phyloP scores from a whole-genome alignment of 1,284 basidiomycete species.

The Puccinia polysora region DNA sequence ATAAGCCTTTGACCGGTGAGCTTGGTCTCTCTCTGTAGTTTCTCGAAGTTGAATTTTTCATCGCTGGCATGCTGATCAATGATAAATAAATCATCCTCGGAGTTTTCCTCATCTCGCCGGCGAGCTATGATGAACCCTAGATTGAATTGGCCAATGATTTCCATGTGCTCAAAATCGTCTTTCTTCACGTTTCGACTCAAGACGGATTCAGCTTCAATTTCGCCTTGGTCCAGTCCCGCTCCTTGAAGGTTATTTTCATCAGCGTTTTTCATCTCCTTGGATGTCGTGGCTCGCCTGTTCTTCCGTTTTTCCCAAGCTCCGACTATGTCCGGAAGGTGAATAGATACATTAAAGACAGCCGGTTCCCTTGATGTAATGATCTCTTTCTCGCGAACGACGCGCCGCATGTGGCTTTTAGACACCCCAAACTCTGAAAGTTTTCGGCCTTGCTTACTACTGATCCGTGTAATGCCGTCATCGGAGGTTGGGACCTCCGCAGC shows the following conservation, averaged over 20 bases:
- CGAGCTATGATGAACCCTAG: slow-evolving; percentile 88
- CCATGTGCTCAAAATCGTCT: slow-evolving; percentile 75
- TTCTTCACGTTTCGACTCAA: slow-evolving; percentile 83
- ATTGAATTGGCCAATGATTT: slow-evolving; percentile 90
- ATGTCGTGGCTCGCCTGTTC: background rate
- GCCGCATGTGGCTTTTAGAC: background rate
- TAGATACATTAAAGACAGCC: slow-evolving; percentile 1
- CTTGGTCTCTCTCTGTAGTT: slow-evolving; percentile 74
- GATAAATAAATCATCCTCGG: slow-evolving; percentile 66
- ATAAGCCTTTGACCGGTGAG: slow-evolving; percentile 83
- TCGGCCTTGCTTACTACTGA: background rate
- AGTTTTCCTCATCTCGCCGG: slow-evolving; percentile 53
- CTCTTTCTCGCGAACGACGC: slow-evolving; percentile 21
- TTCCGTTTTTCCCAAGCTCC: slow-evolving; percentile 19
- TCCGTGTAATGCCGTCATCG: background rate
- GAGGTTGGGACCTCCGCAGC: background rate
- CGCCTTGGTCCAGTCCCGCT: slow-evolving; percentile 62
- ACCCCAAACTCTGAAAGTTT: background rate
- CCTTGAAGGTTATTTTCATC: slow-evolving; percentile 8
- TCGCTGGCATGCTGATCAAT: slow-evolving; percentile 78
- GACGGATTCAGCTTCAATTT: slow-evolving; percentile 64
- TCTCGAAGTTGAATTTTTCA: slow-evolving; percentile 98
- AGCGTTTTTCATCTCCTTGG: background rate
- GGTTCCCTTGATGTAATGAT: slow-evolving; percentile 10
- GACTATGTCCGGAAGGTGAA: slow-evolving; percentile 10